Evolutionary conservation across 441 rosid genomes (phyloP).

Genomic region (Gossypium aridum): DNA sequence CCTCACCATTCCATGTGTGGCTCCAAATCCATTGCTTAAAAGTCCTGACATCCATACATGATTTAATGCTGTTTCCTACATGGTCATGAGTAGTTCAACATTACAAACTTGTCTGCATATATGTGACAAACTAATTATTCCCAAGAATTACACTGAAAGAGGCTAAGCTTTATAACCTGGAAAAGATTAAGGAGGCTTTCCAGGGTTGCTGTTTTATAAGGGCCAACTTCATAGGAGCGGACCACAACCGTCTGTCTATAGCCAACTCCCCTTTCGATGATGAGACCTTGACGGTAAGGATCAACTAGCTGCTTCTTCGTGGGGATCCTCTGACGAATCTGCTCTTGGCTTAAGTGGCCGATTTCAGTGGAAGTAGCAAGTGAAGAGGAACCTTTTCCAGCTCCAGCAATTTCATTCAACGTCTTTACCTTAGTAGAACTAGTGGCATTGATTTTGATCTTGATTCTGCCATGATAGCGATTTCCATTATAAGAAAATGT

Average conservation of each 20-base stretch:
- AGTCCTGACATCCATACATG: constrained; percentile 88
- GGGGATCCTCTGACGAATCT: constrained; percentile 51
- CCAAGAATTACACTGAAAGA: neutral
- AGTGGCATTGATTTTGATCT: constrained; percentile 24
- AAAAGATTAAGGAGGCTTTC: constrained; percentile 62
- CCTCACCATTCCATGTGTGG: constrained; percentile 66
- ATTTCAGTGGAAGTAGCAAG: constrained; percentile 15
- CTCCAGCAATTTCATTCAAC: constrained; percentile 22
- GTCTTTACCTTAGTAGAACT: constrained; percentile 14
- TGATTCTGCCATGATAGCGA: constrained; percentile 14
- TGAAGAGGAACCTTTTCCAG: constrained; percentile 22
- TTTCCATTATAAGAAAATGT: constrained; percentile 20
- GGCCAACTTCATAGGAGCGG: constrained; percentile 71
- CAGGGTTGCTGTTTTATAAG: constrained; percentile 54
- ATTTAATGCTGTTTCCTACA: constrained; percentile 67
- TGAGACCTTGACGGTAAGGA: constrained; percentile 53
- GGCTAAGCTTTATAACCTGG: constrained; percentile 34
- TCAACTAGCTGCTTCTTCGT: constrained; percentile 56
- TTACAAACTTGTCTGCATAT: too few species aligned
- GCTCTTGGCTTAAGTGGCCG: constrained; percentile 19
- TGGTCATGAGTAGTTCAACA: neutral
- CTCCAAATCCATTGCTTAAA: constrained; percentile 68
- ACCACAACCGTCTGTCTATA: constrained; percentile 58
- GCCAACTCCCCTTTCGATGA: constrained; percentile 45
- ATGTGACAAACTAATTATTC: neutral